phyloP scores from a whole-genome alignment of 73 alveolate genomes.

The Paramecium primaurelia region DNA sequence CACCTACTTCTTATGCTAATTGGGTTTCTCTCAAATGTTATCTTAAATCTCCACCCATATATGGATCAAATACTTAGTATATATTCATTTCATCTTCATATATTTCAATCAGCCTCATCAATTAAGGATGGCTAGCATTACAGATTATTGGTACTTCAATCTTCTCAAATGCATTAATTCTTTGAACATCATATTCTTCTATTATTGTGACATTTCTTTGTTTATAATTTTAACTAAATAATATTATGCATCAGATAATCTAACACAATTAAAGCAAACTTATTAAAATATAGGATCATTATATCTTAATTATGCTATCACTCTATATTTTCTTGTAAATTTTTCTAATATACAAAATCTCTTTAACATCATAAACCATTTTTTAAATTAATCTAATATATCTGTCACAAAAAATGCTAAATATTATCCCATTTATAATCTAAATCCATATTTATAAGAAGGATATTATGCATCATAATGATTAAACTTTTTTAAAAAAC shows the following conservation, averaged over 20 bases:
- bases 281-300: conserved; percentile 35
- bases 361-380: conserved; percentile 50
- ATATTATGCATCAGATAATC: conserved; percentile 31
- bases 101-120: conserved; percentile 42
- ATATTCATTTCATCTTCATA: conserved; percentile 37
- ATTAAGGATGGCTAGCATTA: neutral
- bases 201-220: neutral
- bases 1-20: conserved; percentile 37
- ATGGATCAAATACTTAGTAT: conserved; percentile 31
- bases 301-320: conserved; percentile 16
- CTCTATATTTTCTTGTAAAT: conserved; percentile 51
- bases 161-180: conserved; percentile 29
- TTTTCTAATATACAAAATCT: conserved; percentile 55
- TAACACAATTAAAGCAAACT: conserved; percentile 30
- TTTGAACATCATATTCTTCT: conserved; percentile 23
- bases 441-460: conserved; percentile 24
- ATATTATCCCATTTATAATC: conserved; percentile 7
- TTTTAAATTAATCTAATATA: conserved; percentile 27
- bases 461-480: conserved; percentile 33
- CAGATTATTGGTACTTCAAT: neutral
- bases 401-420: conserved; percentile 23
- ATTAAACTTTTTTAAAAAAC: conserved; percentile 19
- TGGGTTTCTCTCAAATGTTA: conserved; percentile 35
- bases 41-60: conserved; percentile 47
- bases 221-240: conserved; percentile 23